Evolutionary conservation across 306 rosid genomes (phyloP), one percentile per base, ranked within the genome.

Genomic region (Vicia villosa): DNA sequence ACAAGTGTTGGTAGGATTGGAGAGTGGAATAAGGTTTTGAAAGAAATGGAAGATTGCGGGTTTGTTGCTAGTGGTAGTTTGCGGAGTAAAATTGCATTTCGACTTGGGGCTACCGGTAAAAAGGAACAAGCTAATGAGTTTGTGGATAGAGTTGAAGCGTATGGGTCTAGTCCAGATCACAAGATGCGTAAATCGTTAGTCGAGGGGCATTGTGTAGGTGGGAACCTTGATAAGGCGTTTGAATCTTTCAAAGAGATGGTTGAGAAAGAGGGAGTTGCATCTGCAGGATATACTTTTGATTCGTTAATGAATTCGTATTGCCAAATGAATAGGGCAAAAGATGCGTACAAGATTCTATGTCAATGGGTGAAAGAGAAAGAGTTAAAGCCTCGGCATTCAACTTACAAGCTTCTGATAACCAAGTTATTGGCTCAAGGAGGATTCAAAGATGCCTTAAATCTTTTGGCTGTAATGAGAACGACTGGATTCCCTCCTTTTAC

Each of bases 401-500:
- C 95, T 2, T 94, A 91, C 82, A 87, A 90, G 75, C 8, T 75
- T 45, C 61, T 91, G 76, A 73, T 88, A 56, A 80, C 74, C 6
- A 80, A 80, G 68, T 81, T 90, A 63, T 42, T 87, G 81, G 84
- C 46, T 59, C 85, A 82, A 64, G 81, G 80, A 62, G 91, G 86
- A 73, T 81, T 88, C 64, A 59, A 60, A 30, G 83, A 94, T 28
- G 92, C 97, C 77, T 66, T 87, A 69, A 82, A 77, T 70, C 37
- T 88, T 63, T 79, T 90, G 77, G 88, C 69, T 50, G 57, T 83
- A 76, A 93, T 93, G 91, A 90, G 70, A 85, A 61, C 49, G 50
- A 85, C 84, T 12, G 96, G 88, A 15, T 84, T 77, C 32, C 97
- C 96, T 5, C 96, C 97, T 66, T 86, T 51, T 76, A 61, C 77